A percentile compares a stretch with the other conserved stretches of the same genome.
Conservation (phyloP, 441 rosid genomes). For the Metrosideros polymorpha region DNA sequence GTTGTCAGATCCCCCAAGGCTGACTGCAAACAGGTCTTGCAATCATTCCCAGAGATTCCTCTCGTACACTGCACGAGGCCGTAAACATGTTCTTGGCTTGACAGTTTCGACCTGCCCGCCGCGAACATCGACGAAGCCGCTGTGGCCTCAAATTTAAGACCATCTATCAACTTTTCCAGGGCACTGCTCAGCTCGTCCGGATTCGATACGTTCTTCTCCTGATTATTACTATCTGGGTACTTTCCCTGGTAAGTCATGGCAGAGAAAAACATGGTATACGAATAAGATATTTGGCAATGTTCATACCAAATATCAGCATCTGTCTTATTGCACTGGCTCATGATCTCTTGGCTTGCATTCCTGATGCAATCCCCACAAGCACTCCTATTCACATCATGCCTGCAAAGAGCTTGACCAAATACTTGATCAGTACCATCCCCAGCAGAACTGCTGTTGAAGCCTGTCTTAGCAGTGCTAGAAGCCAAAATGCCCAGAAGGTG, state of each 20-base stretch:
- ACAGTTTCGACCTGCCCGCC: neutral
- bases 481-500: slow-evolving; percentile 11
- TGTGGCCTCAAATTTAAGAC: neutral
- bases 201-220: slow-evolving; percentile 2
- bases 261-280: neutral
- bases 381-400: slow-evolving; percentile 17
- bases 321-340: slow-evolving; percentile 3
- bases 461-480: slow-evolving; percentile 7
- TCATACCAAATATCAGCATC: slow-evolving; percentile 32
- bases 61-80: slow-evolving; percentile 18
- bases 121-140: neutral
- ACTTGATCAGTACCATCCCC: neutral
- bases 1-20: neutral
- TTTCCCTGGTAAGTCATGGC: neutral
- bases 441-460: slow-evolving; percentile 2
- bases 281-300: slow-evolving; percentile 31
- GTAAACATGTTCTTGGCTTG: neutral
- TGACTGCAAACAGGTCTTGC: neutral
- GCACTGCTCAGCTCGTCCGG: neutral
- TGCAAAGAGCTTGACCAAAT: slow-evolving; percentile 41
- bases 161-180: neutral
- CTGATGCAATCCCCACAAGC: slow-evolving; percentile 22
- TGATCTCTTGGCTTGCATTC: slow-evolving; percentile 12
- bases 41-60: neutral
- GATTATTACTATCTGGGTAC: neutral